Conservation (phyloP, 2,329 filamentous ascomycete genomes). For the Aschersonia sp. region DNA sequence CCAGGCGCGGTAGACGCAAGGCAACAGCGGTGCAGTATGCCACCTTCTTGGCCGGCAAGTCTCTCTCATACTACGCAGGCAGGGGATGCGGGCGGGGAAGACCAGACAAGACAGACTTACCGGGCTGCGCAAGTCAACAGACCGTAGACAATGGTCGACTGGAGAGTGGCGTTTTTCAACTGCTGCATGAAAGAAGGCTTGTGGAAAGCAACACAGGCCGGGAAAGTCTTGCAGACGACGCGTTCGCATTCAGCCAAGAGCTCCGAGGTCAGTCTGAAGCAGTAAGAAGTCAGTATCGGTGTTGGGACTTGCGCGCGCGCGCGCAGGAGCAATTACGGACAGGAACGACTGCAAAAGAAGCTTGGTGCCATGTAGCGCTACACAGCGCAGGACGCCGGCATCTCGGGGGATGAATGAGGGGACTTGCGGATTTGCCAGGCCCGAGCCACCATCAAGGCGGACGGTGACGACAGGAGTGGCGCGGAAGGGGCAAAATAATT, state of each 20-base stretch:
- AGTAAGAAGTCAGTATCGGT: neutral
- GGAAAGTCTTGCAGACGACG: constrained; percentile 45
- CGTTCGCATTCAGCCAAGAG: constrained; percentile 44
- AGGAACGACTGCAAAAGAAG: neutral
- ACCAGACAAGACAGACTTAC: constrained; percentile 24
- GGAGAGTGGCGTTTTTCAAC: constrained; percentile 40
- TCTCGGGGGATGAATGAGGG: constrained; percentile 4
- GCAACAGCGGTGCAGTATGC: neutral
- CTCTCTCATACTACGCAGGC: no score
- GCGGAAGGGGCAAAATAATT: neutral
- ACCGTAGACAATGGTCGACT: constrained; percentile 42
- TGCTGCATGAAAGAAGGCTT: constrained; percentile 48
- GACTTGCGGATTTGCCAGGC: constrained; percentile 1
- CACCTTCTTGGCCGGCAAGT: no score
- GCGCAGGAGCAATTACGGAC: neutral
- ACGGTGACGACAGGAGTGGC: neutral
- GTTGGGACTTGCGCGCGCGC: neutral
- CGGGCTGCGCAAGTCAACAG: constrained; percentile 42
- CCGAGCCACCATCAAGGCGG: constrained; percentile 2
- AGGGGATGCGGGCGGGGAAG: neutral
- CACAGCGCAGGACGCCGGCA: constrained; percentile 3
- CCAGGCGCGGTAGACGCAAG: neutral
- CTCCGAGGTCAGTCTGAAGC: constrained; percentile 36
- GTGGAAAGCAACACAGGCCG: constrained; percentile 48
- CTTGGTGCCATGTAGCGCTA: constrained; percentile 3